Conservation (phyloP, 1,139 yeast genomes). For the Lodderomyces theae region DNA sequence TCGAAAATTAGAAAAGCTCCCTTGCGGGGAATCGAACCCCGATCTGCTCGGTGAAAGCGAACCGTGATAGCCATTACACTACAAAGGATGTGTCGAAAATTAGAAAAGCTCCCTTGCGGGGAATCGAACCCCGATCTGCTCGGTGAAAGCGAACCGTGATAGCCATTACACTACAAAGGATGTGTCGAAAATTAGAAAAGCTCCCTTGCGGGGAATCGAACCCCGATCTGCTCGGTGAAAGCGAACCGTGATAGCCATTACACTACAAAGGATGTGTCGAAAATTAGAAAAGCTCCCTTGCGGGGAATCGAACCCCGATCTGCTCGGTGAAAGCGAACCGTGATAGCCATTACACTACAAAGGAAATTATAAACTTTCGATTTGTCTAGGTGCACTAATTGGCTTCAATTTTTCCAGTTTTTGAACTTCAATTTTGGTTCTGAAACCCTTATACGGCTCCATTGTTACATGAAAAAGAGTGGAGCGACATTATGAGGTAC, state of each 20-base stretch:
- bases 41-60: constrained; percentile 82
- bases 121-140: constrained; percentile 83
- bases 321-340: constrained; percentile 83
- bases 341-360: constrained; percentile 82
- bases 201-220: constrained; percentile 83
- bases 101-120: constrained; percentile 79
- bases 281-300: constrained; percentile 48
- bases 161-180: constrained; percentile 83
- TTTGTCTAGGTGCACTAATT: background rate
- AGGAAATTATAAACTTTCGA: constrained; percentile 43
- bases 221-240: constrained; percentile 83
- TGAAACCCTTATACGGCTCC: too few species aligned
- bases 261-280: constrained; percentile 64
- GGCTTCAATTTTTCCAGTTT: background rate
- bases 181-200: constrained; percentile 3
- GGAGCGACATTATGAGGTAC: too few species aligned
- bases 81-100: too few species aligned
- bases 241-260: constrained; percentile 84
- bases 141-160: constrained; percentile 84
- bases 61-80: constrained; percentile 85
- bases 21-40: constrained; percentile 85
- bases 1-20: constrained; percentile 33
- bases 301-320: constrained; percentile 85
- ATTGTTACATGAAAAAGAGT: too few species aligned
- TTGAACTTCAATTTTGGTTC: too few species aligned